These are phyloP conservation scores for Plicaturopsis crispa DNA, from an alignment of 768 basidiomycete species.

Conservation along the genomic window DNA sequence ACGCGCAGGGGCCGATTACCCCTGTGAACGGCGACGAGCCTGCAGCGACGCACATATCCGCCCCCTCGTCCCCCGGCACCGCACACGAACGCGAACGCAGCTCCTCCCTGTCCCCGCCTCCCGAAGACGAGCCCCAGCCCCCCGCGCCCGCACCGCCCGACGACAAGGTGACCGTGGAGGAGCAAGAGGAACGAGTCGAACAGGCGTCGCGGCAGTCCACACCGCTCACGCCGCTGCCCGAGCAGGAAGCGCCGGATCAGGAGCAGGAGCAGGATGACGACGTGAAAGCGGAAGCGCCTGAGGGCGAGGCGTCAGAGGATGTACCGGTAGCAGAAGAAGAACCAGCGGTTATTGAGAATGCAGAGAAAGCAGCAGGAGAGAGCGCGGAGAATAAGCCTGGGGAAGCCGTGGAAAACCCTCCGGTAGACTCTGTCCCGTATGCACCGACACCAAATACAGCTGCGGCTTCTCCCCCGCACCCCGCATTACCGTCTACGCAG, in stretches of 20 bases:
- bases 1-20: slow-evolving; percentile 12
- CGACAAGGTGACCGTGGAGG: slow-evolving; percentile 18
- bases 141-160: slow-evolving; percentile 16
- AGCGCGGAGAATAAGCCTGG: slow-evolving; percentile 6
- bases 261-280: slow-evolving; percentile 20
- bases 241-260: slow-evolving; percentile 41
- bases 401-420: slow-evolving; percentile 1
- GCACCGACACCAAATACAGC: slow-evolving; percentile 3
- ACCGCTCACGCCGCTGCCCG: slow-evolving; percentile 65
- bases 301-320: slow-evolving; percentile 3
- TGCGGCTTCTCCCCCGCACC: slow-evolving; percentile 12
- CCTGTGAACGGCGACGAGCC: slow-evolving; percentile 15
- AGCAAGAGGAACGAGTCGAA: slow-evolving; percentile 27
- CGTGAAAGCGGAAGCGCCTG: slow-evolving; percentile 2
- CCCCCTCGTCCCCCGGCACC: slow-evolving; percentile 15
- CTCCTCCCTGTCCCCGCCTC: slow-evolving; percentile 50
- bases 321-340: slow-evolving; percentile 12
- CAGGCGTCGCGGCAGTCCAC: slow-evolving; percentile 52
- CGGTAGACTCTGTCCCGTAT: slow-evolving; percentile 3
- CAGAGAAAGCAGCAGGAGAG: slow-evolving; percentile 7
- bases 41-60: slow-evolving; percentile 9
- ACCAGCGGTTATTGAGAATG: slow-evolving; percentile 6
- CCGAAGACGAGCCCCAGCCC: slow-evolving; percentile 11
- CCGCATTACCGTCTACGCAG: slow-evolving; percentile 8
- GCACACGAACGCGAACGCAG: slow-evolving; percentile 32